Evolutionary conservation across 2,329 filamentous ascomycete genomes (phyloP).

Genomic region (Dothiorella sarmentorum): DNA sequence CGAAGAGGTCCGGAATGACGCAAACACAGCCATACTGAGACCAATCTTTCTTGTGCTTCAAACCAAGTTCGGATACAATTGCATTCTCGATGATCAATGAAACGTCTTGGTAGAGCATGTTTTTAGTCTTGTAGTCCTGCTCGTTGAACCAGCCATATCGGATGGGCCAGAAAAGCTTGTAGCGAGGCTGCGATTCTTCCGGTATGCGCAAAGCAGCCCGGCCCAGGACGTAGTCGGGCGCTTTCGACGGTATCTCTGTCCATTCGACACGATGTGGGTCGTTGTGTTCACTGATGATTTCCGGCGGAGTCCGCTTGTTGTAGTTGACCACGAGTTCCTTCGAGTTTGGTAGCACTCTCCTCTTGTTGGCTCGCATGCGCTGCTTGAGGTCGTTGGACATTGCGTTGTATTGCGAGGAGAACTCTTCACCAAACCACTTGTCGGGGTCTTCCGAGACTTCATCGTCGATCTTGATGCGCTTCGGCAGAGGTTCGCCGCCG

Average conservation of each 20-base stretch:
- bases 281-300: constrained; percentile 90
- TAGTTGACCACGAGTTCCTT: constrained; percentile 94
- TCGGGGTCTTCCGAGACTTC: constrained; percentile 64
- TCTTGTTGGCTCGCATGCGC: constrained; percentile 90
- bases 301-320: constrained; percentile 79
- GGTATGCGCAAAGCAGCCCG: constrained; percentile 80
- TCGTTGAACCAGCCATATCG: constrained; percentile 86
- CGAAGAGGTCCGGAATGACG: constrained; percentile 93
- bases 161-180: constrained; percentile 91
- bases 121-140: constrained; percentile 75
- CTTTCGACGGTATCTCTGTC: constrained; percentile 73
- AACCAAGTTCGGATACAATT: constrained; percentile 76
- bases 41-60: constrained; percentile 76
- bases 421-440: constrained; percentile 77
- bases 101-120: constrained; percentile 80
- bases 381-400: constrained; percentile 84
- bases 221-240: constrained; percentile 77
- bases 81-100: constrained; percentile 83
- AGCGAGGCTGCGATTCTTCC: constrained; percentile 82
- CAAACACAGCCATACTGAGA: constrained; percentile 94
- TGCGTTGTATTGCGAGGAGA: constrained; percentile 66
- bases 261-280: constrained; percentile 92
- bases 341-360: constrained; percentile 92
- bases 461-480: constrained; percentile 58
- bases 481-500: constrained; percentile 73